phyloP scores from a whole-genome alignment of 148 eudicot species.

The Camellia sinensis region DNA sequence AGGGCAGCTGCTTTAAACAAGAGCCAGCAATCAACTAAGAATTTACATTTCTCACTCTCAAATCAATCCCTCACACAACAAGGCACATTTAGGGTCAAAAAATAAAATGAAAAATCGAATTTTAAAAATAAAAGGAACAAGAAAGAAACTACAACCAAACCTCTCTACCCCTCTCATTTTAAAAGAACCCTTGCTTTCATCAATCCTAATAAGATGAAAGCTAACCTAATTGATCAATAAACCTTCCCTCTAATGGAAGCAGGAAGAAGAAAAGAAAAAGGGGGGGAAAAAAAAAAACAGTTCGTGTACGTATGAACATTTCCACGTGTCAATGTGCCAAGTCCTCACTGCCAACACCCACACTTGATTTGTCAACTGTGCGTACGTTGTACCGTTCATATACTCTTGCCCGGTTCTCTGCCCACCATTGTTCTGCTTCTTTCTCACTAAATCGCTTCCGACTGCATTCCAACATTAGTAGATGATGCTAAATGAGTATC shows the following conservation, averaged over 20 bases:
- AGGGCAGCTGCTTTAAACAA: conserved; percentile 38
- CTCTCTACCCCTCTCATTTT: conserved; percentile 19
- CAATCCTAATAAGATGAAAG: conserved; percentile 13
- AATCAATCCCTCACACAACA: conserved; percentile 16
- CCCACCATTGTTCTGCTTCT: conserved; percentile 99
- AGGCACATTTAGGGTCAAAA: conserved; percentile 17
- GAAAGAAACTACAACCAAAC: conserved; percentile 20
- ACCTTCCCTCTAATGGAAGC: conserved; percentile 17
- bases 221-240: conserved; percentile 23
- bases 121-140: conserved; percentile 24
- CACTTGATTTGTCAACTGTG: conserved; percentile 74
- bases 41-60: conserved; percentile 67
- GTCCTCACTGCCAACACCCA: conserved; percentile 67
- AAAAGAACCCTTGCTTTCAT: conserved; percentile 19
- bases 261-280: neutral
- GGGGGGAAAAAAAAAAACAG: conserved; percentile 8
- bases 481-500: neutral
- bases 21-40: conserved; percentile 45
- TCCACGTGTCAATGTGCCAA: conserved; percentile 40
- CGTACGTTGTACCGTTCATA: conserved; percentile 90
- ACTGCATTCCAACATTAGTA: conserved; percentile 42
- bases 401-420: conserved; percentile 86
- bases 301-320: conserved; percentile 27
- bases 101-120: conserved; percentile 29
- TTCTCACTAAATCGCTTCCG: conserved; percentile 94